These are phyloP conservation scores for Zasmidium cellare DNA, from an alignment of 2,329 filamentous ascomycete species.

Conservation along the genomic window DNA sequence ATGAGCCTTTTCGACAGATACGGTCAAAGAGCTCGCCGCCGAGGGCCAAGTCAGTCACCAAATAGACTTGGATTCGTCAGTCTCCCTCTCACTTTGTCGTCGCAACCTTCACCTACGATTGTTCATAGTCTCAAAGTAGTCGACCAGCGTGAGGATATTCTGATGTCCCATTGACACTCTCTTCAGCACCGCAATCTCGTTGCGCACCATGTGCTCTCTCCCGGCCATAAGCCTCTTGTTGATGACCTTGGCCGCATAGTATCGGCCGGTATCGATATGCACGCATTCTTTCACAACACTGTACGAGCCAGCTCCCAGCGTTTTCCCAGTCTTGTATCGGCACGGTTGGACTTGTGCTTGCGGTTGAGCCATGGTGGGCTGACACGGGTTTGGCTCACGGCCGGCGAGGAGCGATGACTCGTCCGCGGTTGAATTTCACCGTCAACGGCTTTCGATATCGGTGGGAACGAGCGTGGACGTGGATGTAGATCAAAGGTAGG, in stretches of 20 bases:
- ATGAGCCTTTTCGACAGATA: slow-evolving; percentile 97
- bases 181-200: slow-evolving; percentile 97
- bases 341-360: slow-evolving; percentile 79
- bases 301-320: slow-evolving; percentile 92
- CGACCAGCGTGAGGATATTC: slow-evolving; percentile 95
- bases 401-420: not conserved
- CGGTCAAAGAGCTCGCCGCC: slow-evolving; percentile 97
- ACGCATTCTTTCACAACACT: slow-evolving; percentile 99
- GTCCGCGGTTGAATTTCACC: not conserved
- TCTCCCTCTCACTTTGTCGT: not conserved
- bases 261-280: slow-evolving; percentile 94
- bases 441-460: not conserved
- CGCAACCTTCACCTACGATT: slow-evolving; percentile 60
- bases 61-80: slow-evolving; percentile 63
- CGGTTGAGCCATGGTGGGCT: slow-evolving; percentile 24
- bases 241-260: slow-evolving; percentile 99
- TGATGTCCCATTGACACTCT: slow-evolving; percentile 98
- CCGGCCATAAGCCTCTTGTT: slow-evolving; percentile 98
- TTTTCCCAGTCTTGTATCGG: slow-evolving; percentile 98
- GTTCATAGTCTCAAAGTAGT: slow-evolving; percentile 99
- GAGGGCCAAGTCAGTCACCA: slow-evolving; percentile 93
- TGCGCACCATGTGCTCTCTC: slow-evolving; percentile 97
- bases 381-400: not conserved
- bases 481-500: not conserved
- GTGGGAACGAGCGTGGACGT: slow-evolving; percentile 1